These are phyloP conservation scores for Pyricularia grisea DNA, from an alignment of 2,329 filamentous ascomycete species.

Conservation along the genomic window DNA sequence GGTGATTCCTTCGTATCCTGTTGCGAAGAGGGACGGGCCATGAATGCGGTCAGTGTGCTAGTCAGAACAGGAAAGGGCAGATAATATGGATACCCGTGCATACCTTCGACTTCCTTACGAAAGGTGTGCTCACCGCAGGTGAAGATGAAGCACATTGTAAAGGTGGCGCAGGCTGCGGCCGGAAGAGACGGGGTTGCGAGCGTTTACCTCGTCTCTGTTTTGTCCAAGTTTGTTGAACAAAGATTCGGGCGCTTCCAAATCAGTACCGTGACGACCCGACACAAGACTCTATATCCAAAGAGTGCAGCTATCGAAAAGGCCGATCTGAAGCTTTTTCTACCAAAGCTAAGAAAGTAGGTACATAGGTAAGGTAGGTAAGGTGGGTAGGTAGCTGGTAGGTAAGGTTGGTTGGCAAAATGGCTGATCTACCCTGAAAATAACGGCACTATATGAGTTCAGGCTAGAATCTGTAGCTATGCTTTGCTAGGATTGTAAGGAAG, in stretches of 20 bases:
- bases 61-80: no score
- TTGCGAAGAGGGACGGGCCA: background rate
- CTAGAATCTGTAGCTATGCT: no score
- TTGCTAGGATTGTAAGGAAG: background rate
- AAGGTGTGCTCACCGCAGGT: constrained; percentile 54
- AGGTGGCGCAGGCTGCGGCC: background rate
- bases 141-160: constrained; percentile 50
- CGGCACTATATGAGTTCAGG: no score
- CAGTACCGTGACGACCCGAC: background rate
- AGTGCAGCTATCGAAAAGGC: no score
- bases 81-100: background rate
- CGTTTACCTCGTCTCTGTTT: background rate
- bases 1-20: constrained; percentile 47
- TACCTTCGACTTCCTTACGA: constrained; percentile 42
- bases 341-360: no score
- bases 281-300: no score
- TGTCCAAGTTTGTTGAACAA: no score
- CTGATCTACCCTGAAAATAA: background rate
- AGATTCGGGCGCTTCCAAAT: background rate
- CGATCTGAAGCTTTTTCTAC: no score
- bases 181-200: background rate
- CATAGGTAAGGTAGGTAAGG: no score
- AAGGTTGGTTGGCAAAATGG: no score
- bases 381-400: no score
- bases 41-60: background rate